A percentile compares a stretch with the other conserved stretches of the same genome.
phyloP scores from a whole-genome alignment of 208 protist genomes.

The Trypanosoma congolense region DNA sequence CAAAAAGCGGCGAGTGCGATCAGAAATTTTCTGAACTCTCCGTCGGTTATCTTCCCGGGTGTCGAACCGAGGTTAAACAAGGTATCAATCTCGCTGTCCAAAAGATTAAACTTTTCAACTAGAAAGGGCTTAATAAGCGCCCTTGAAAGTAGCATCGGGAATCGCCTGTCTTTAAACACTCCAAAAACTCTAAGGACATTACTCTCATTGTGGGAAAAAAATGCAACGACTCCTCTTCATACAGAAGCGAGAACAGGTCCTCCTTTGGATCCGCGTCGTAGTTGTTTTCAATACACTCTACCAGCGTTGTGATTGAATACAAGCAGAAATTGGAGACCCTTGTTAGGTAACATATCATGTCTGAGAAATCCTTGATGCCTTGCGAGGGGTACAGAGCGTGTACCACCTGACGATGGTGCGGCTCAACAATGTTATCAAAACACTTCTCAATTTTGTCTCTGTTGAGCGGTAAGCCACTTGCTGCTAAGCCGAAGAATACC shows the following conservation, averaged over 20 bases:
- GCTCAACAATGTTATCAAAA: slow-evolving; percentile 40
- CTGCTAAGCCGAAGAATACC: slow-evolving; percentile 45
- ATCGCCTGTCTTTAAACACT: slow-evolving; percentile 39
- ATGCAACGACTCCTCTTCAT: slow-evolving; percentile 31
- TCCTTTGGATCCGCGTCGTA: slow-evolving; percentile 60
- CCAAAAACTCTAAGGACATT: slow-evolving; percentile 33
- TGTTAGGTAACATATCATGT: slow-evolving; percentile 74
- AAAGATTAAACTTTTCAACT: slow-evolving; percentile 31
- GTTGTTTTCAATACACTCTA: slow-evolving; percentile 58
- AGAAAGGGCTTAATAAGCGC: slow-evolving; percentile 39
- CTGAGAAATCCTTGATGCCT: slow-evolving; percentile 53
- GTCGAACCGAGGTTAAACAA: slow-evolving; percentile 29
- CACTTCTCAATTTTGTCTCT: slow-evolving; percentile 58
- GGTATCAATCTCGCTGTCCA: slow-evolving; percentile 35
- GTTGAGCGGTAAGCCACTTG: slow-evolving; percentile 47
- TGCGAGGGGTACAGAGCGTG: slow-evolving; percentile 58
- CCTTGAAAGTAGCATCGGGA: slow-evolving; percentile 29
- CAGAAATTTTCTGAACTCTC: slow-evolving; percentile 60
- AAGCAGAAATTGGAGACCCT: slow-evolving; percentile 70
- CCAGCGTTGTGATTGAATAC: slow-evolving; percentile 46
- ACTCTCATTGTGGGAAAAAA: slow-evolving; percentile 33
- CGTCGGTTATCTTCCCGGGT: slow-evolving; percentile 28
- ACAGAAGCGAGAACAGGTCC: slow-evolving; percentile 34
- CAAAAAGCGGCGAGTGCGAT: slow-evolving; percentile 37
- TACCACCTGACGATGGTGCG: slow-evolving; percentile 53